phyloP scores from a whole-genome alignment of 176 grass and related monocot genomes.

The Canna indica region DNA sequence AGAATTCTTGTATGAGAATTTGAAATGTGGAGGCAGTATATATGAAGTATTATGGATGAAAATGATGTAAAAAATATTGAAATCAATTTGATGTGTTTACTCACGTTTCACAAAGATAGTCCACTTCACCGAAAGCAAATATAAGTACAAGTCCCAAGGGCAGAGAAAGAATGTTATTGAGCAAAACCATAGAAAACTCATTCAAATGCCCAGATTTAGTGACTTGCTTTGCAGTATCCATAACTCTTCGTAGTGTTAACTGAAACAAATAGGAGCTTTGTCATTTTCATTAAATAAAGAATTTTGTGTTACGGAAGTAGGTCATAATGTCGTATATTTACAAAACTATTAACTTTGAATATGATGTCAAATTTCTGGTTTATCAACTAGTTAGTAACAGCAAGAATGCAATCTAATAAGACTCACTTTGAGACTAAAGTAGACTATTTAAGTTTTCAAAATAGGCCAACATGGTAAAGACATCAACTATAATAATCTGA shows the following conservation, averaged over 20 bases:
- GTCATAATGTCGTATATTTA: background rate
- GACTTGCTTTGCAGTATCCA: constrained; percentile 90
- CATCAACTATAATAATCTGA: background rate
- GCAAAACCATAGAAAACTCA: constrained; percentile 90
- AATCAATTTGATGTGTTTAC: constrained; percentile 6
- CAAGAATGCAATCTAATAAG: background rate
- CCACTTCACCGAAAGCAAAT: constrained; percentile 69
- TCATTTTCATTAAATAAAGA: background rate
- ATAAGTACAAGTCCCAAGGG: constrained; percentile 78
- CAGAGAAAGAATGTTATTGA: constrained; percentile 83
- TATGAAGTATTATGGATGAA: background rate
- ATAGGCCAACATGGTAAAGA: background rate
- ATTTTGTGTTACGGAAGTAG: background rate
- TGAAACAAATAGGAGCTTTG: constrained; percentile 26
- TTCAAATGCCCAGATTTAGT: constrained; percentile 96
- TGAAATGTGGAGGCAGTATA: background rate
- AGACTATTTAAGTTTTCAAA: background rate
- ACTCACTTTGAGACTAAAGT: background rate
- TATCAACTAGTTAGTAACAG: background rate
- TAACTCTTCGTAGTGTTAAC: constrained; percentile 81
- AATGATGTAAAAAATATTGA: background rate
- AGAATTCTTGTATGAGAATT: background rate
- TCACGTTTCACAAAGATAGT: constrained; percentile 81
- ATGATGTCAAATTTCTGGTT: background rate
- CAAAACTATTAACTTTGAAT: background rate